Evolutionary conservation across 495 filamentous ascomycete genomes (phyloP).

Genomic region (Xylaria intraflava): DNA sequence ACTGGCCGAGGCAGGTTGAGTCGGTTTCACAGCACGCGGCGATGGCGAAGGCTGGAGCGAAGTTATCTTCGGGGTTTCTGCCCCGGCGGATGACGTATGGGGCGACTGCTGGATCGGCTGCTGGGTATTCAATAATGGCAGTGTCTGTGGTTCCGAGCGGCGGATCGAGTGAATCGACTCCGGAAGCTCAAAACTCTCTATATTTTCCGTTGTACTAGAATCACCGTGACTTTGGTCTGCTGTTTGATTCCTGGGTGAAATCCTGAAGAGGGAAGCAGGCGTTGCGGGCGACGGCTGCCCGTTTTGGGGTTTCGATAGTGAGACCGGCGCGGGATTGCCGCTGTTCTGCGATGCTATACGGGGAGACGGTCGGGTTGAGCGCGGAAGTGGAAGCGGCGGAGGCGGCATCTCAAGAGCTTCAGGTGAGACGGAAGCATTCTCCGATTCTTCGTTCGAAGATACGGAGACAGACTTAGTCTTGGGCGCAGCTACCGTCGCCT

Average conservation of each 20-base stretch:
- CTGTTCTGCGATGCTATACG: constrained; percentile 39
- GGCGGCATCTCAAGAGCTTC: constrained; percentile 54
- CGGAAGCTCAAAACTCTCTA: constrained; percentile 61
- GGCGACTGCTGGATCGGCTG: constrained; percentile 29
- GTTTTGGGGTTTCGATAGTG: constrained; percentile 21
- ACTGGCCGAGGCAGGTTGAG: constrained; percentile 35
- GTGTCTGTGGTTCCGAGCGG: constrained; percentile 27
- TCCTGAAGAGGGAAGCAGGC: constrained; percentile 77
- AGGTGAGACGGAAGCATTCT: constrained; percentile 50
- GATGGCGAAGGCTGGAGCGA: constrained; percentile 42
- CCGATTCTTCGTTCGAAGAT: constrained; percentile 37
- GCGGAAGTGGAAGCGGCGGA: constrained; percentile 45
- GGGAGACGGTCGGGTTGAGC: constrained; percentile 43
- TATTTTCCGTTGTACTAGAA: constrained; percentile 47
- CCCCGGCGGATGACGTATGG: constrained; percentile 24
- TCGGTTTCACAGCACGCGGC: constrained; percentile 35
- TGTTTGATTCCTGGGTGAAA: constrained; percentile 39
- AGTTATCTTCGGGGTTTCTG: constrained; percentile 28
- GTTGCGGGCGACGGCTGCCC: constrained; percentile 57
- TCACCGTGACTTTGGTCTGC: constrained; percentile 30
- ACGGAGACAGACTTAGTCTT: constrained; percentile 30
- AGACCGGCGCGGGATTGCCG: constrained; percentile 11
- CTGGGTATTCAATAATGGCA: constrained; percentile 42
- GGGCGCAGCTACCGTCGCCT: constrained; percentile 15
- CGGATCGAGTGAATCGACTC: constrained; percentile 49